A percentile compares a stretch with the other conserved stretches of the same genome.
Evolutionary conservation across 768 basidiomycete genomes (phyloP).

Genomic region (Termitomyces sp.): DNA sequence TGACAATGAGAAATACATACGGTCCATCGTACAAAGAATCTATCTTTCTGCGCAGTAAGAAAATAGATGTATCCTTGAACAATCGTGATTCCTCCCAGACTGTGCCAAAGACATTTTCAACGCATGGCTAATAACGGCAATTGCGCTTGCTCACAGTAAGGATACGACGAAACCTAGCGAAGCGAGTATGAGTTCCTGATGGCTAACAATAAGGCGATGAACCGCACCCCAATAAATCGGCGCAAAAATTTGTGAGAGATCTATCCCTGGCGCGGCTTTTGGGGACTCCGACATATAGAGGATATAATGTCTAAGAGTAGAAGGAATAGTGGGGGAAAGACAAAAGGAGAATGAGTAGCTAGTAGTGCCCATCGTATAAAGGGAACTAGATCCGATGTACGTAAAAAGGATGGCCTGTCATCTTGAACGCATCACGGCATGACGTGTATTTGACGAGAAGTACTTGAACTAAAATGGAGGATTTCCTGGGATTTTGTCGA

Average conservation of each 20-base stretch:
- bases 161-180: slow-evolving; percentile 23
- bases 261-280: slow-evolving; percentile 7
- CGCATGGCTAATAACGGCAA: background rate
- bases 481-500: background rate
- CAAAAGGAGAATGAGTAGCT: background rate
- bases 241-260: slow-evolving; percentile 21
- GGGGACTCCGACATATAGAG: slow-evolving; percentile 1
- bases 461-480: background rate
- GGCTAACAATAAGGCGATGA: background rate
- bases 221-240: slow-evolving; percentile 28
- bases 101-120: slow-evolving; percentile 8
- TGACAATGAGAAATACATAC: slow-evolving; percentile 15
- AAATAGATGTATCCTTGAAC: slow-evolving; percentile 38
- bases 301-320: background rate
- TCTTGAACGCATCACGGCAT: background rate
- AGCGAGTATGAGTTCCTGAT: background rate
- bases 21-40: slow-evolving; percentile 19
- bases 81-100: slow-evolving; percentile 33
- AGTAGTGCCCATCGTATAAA: background rate
- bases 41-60: slow-evolving; percentile 21
- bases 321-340: background rate
- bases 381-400: background rate
- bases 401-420: background rate
- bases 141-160: slow-evolving; percentile 16
- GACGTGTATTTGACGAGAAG: background rate